Conservation (phyloP, 495 filamentous ascomycete species). For the Talaromyces proteolyticus region DNA sequence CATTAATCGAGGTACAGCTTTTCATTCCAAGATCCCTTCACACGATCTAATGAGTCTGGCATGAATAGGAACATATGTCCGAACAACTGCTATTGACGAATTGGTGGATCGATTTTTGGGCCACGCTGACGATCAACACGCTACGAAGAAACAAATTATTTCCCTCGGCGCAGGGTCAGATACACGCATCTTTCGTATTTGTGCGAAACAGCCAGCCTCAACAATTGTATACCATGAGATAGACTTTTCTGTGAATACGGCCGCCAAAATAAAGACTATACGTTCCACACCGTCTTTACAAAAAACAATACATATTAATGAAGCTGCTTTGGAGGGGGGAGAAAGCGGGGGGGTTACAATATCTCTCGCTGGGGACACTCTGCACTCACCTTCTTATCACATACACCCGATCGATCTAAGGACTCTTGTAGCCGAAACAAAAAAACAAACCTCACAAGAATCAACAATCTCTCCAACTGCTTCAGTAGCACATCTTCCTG, state of each 20-base stretch:
- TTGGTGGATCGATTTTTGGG: slow-evolving; percentile 69
- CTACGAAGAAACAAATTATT: slow-evolving; percentile 68
- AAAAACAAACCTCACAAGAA: slow-evolving; percentile 1
- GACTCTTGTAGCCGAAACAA: slow-evolving; percentile 30
- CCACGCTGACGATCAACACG: slow-evolving; percentile 13
- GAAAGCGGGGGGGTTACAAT: slow-evolving; percentile 16
- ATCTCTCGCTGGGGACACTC: slow-evolving; percentile 28
- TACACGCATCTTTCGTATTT: slow-evolving; percentile 74
- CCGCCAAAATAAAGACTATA: slow-evolving; percentile 55
- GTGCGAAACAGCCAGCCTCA: slow-evolving; percentile 24
- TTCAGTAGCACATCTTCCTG: slow-evolving; percentile 14
- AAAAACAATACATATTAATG: slow-evolving; percentile 18
- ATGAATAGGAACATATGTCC: slow-evolving; percentile 77
- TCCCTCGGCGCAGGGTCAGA: slow-evolving; percentile 94
- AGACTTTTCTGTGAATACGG: slow-evolving; percentile 75
- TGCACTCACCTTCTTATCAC: slow-evolving; percentile 52
- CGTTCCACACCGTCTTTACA: slow-evolving; percentile 32
- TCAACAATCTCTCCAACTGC: neutral
- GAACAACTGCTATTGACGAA: slow-evolving; percentile 79
- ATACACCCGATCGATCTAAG: slow-evolving; percentile 83
- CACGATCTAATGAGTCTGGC: slow-evolving; percentile 1
- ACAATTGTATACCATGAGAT: slow-evolving; percentile 80
- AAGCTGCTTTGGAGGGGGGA: neutral
- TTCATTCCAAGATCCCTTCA: neutral
- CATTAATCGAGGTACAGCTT: slow-evolving; percentile 73